phyloP scores from a whole-genome alignment of 371 early-diverging fungal genomes.

The Parasitella parasitica region DNA sequence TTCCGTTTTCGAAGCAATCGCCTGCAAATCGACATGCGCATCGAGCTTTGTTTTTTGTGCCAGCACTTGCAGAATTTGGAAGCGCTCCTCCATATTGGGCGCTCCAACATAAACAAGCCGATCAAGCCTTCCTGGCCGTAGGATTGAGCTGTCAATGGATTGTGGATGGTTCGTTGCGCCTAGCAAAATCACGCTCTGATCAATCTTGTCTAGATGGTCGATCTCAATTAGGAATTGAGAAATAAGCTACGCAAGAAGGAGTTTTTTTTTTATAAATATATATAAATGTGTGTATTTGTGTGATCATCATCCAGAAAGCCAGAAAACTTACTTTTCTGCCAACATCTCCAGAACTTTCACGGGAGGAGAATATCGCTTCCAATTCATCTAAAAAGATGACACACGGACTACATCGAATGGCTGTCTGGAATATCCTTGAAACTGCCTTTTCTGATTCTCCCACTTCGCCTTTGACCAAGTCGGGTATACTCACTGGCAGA shows the following conservation, averaged over 20 bases:
- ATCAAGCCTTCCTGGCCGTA: slow-evolving; percentile 92
- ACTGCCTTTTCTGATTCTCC: slow-evolving; percentile 95
- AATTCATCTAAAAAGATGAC: slow-evolving; percentile 99
- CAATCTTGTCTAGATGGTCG: slow-evolving; percentile 59
- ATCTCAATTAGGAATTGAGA: slow-evolving; percentile 81
- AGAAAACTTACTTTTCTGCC: slow-evolving; percentile 57
- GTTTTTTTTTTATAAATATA: too few relatives aligned
- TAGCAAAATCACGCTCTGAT: slow-evolving; percentile 63
- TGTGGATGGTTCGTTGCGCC: slow-evolving; percentile 93
- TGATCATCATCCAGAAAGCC: too few relatives aligned
- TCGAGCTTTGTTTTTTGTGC: slow-evolving; percentile 51
- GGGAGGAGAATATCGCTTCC: slow-evolving; percentile 82
- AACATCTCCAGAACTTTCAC: slow-evolving; percentile 60
- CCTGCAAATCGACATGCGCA: slow-evolving; percentile 51
- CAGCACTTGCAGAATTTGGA: slow-evolving; percentile 71
- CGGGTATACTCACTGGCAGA: slow-evolving; percentile 89
- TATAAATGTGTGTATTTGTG: too few relatives aligned
- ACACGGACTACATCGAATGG: slow-evolving; percentile 88
- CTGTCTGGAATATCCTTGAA: slow-evolving; percentile 84
- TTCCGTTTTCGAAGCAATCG: slow-evolving; percentile 48
- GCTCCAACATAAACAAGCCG: slow-evolving; percentile 74
- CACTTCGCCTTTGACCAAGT: slow-evolving; percentile 93
- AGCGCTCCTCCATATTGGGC: slow-evolving; percentile 68
- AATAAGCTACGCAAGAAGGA: slow-evolving; percentile 44
- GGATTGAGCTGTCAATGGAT: slow-evolving; percentile 74